Evolutionary conservation across 176 grass and related monocot genomes (phyloP), one percentile per base, ranked within the genome.

Genomic region (Juncus inflexus): DNA sequence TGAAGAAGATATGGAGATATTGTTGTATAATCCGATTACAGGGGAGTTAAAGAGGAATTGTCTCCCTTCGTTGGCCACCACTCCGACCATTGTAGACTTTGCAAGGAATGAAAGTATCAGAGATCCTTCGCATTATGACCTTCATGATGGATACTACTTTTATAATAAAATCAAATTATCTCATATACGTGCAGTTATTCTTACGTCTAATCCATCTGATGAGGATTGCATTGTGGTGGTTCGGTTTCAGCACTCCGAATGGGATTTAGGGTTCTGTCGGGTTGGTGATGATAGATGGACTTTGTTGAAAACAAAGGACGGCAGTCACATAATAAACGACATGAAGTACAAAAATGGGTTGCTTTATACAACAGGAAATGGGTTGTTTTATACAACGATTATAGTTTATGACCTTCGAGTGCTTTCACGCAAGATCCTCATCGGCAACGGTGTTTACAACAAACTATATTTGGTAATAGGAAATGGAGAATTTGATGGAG

Each of bases 11-110:
- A 35, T 39, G 3, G 15, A 14, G 55, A 3, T 69, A 5, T 56
- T 50, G 40, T 52, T 69, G 50, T 13, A 38, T 0, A 69, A 69
- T 35, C 66, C 51, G 1, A 40, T 69, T 6, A 56, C 51, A 0
- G 7, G 6, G 28, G 40, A 3, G 13, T 38, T 52, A 3, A 45
- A 45, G 42, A 45, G 42, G 3, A 40, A 55, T 2, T 12, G 15
- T 35, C 36, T 69, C 19, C 67, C 51, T 69, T 56, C 66, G 3
- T 40, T 70, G 52, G 52, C 16, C 51, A 15, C 66, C 54, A 42
- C n/a, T n/a, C n/a, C 66, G 28, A 39, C 49, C 2, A 9, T 40
- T 37, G 35, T 36, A 36, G 50, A 4, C 10, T 15, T 6, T 35
- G 13, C 64, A 41, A 3, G 11, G 6, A 9, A 10, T 57, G 55